phyloP scores from a whole-genome alignment of 2,329 filamentous ascomycete species.

The Pseudocercospora pini-densiflorae region DNA sequence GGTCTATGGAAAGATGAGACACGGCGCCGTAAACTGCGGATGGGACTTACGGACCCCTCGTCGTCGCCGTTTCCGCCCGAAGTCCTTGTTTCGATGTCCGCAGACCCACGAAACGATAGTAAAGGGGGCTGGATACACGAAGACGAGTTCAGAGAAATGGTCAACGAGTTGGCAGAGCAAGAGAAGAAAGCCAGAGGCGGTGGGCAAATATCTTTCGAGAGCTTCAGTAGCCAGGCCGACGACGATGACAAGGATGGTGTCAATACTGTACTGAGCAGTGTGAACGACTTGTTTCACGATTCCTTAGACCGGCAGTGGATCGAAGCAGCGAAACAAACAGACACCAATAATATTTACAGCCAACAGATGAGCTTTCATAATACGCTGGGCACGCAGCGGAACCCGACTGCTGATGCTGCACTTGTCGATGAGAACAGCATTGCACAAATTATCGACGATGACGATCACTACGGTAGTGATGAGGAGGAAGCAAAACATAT shows the following conservation, averaged over 20 bases:
- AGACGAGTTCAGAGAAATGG: conserved; percentile 73
- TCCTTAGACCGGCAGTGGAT: conserved; percentile 21
- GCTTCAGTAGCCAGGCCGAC: conserved; percentile 64
- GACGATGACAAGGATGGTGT: conserved; percentile 56
- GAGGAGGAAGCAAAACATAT: conserved; percentile 46
- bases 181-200: conserved; percentile 60
- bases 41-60: conserved; percentile 66
- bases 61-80: conserved; percentile 82
- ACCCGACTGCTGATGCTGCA: conserved; percentile 41
- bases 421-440: conserved; percentile 69
- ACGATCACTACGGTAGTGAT: conserved; percentile 46
- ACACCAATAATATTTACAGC: conserved; percentile 13
- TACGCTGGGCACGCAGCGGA: conserved; percentile 9
- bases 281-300: conserved; percentile 82
- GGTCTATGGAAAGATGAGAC: conserved; percentile 92
- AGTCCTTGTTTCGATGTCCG: conserved; percentile 85
- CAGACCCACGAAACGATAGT: conserved; percentile 72
- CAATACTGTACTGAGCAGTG: conserved; percentile 79
- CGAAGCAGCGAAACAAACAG: conserved; percentile 6
- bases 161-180: conserved; percentile 65
- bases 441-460: conserved; percentile 50
- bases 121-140: conserved; percentile 93
- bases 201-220: conserved; percentile 62
- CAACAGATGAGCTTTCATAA: conserved; percentile 2
- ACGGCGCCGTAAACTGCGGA: conserved; percentile 72